Base-by-base conservation (phyloP, 2,329 filamentous ascomycete species). In the Apiospora hydei region DNA sequence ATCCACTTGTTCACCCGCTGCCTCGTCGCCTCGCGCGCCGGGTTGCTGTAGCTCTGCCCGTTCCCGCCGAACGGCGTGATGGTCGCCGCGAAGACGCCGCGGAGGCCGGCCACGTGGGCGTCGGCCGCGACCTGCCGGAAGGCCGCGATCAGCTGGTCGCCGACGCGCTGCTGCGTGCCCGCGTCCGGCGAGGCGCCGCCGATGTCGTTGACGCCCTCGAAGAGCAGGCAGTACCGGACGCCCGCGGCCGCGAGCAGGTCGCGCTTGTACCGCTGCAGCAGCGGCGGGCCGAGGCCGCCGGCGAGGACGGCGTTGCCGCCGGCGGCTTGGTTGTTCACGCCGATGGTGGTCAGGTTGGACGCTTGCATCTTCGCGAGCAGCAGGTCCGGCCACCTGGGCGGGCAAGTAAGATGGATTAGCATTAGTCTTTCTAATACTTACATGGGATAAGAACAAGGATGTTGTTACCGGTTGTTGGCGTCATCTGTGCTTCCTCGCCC, bases 131-230 rank as follows among this genome's bases (percentile, higher is more conserved):
- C 90, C 74, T 91, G 88, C 71, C 83, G 80, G 77, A 88, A 93
- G 0, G 89, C 88, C n/a, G 83, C 82, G 47, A 89, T 87, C 3
- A 93, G 81, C 3, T 81, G 76, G 70, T 86, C 84, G 18, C 85
- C 88, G 13, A 91, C 81, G 4, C 79, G 77, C 3, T 80, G 79
- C 76, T 92, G 90, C 0, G 85, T 83, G 0, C 78, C 80, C 0
- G 81, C 67, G 30, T 87, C 86, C 0, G 85, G 76, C 1, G 81
- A 81, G 0, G 84, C 86, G 1, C 80, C 82, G 4, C 91, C 91
- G 71, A 93, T 92, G 76, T 93, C 91, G 77, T 93, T 92, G 41
- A 93, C 90, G 26, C 91, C 91, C 79, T 92, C 89, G 78, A 92
- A 93, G 49, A 93, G 84, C 82, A 93, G 86, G 30, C 88, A 88